phyloP scores from a whole-genome alignment of 352 stramenopile species.

The Globisporangium apiculatum region DNA sequence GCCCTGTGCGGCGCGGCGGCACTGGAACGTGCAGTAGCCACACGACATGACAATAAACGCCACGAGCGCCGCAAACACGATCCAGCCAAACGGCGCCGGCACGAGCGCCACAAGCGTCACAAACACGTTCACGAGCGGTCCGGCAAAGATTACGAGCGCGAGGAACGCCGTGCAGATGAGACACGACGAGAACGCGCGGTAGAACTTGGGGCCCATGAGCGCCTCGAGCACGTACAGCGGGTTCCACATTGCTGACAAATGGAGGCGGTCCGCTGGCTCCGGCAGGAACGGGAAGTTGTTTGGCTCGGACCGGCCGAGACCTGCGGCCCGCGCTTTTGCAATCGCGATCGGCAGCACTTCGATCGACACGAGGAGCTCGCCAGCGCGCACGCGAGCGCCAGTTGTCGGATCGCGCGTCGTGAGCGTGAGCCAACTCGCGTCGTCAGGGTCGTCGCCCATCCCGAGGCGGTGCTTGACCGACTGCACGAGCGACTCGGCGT shows the following conservation, averaged over 20 bases:
- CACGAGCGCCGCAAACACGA: constrained; percentile 46
- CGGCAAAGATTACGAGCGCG: constrained; percentile 55
- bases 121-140: constrained; percentile 65
- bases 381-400: constrained; percentile 47
- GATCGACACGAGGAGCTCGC: constrained; percentile 62
- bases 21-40: constrained; percentile 51
- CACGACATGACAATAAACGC: constrained; percentile 26
- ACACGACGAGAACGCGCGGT: constrained; percentile 57
- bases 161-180: constrained; percentile 50
- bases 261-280: constrained; percentile 63
- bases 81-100: constrained; percentile 46
- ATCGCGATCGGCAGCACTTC: constrained; percentile 61
- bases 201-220: constrained; percentile 69
- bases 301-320: constrained; percentile 63
- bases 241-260: constrained; percentile 80
- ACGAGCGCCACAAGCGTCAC: constrained; percentile 60
- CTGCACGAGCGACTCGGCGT: constrained; percentile 57
- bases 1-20: constrained; percentile 23
- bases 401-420: constrained; percentile 55
- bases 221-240: constrained; percentile 72
- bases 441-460: constrained; percentile 72
- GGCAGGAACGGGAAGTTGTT: constrained; percentile 76
- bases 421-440: constrained; percentile 68
- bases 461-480: constrained; percentile 71
- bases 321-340: constrained; percentile 54